A percentile compares a stretch with the other conserved stretches of the same genome.
Evolutionary conservation across 371 early-diverging fungal species (phyloP).

Genomic region (Blakeslea trispora): DNA sequence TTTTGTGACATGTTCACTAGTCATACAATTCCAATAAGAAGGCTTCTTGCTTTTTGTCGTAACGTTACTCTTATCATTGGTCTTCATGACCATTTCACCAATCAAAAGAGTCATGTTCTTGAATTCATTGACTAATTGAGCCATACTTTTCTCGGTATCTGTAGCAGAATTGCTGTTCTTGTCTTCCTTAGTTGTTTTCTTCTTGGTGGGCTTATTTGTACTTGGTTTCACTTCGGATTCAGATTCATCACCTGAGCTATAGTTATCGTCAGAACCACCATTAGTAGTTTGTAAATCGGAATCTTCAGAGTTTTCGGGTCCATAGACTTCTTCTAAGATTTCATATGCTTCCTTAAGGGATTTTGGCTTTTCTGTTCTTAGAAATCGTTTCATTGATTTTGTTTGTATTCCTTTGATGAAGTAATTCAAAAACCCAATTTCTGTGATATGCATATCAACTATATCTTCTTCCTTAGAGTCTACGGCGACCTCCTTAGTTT

Average conservation of each 20-base stretch:
- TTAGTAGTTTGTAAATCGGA: too few species aligned
- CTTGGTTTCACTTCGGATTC: not conserved
- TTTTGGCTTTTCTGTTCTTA: not conserved
- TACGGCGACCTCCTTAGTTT: too few species aligned
- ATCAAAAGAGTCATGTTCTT: slow-evolving; percentile 1
- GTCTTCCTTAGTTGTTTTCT: not conserved
- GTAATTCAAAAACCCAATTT: not conserved
- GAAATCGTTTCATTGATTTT: not conserved
- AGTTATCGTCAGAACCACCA: too few species aligned
- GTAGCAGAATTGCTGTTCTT: not conserved
- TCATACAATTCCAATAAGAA: slow-evolving; percentile 1
- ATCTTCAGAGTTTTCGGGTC: not conserved
- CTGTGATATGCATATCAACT: not conserved
- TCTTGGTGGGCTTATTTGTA: not conserved
- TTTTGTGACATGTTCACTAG: not conserved
- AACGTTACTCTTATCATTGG: not conserved
- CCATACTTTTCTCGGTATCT: not conserved
- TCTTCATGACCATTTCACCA: not conserved
- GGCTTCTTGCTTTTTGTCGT: not conserved
- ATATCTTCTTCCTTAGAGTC: not conserved
- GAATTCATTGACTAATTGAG: not conserved
- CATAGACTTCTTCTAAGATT: not conserved
- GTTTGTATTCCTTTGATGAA: not conserved
- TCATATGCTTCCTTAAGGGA: not conserved
- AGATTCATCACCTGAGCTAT: too few species aligned